phyloP scores from a whole-genome alignment of 306 rosid genomes.

The Cucurbita moschata region DNA sequence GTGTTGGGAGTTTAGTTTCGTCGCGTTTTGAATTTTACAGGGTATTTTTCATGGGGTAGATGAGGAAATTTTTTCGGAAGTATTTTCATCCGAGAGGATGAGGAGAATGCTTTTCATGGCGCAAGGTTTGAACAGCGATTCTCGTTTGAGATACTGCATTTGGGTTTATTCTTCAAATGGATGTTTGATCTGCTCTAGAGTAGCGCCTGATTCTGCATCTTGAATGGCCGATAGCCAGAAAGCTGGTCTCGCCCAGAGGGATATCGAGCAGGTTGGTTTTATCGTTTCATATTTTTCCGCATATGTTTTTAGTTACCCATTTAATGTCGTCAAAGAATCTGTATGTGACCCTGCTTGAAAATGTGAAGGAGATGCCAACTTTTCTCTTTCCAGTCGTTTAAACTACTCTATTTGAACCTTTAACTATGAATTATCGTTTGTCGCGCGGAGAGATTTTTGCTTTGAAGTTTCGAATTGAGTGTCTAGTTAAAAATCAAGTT shows the following conservation, averaged over 20 bases:
- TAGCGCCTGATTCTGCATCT: slow-evolving; percentile 40
- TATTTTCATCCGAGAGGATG: slow-evolving; percentile 12
- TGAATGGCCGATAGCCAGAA: slow-evolving; percentile 89
- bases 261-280: slow-evolving; percentile 61
- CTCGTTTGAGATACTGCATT: slow-evolving; percentile 24
- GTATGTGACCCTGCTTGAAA: background rate
- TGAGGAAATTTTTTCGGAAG: slow-evolving; percentile 2
- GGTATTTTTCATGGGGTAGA: slow-evolving; percentile 27
- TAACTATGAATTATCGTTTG: background rate
- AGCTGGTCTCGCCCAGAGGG: slow-evolving; percentile 46
- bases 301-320: background rate
- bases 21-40: slow-evolving; percentile 6
- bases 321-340: background rate
- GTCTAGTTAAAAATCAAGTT: background rate
- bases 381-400: background rate
- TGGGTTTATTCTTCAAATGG: slow-evolving; percentile 50
- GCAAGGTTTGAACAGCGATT: slow-evolving; percentile 28
- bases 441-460: background rate
- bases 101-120: slow-evolving; percentile 37
- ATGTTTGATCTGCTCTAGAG: slow-evolving; percentile 36
- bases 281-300: background rate
- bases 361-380: background rate
- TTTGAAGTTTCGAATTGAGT: background rate
- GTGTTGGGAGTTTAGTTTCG: slow-evolving; percentile 5
- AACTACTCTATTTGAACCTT: background rate